A percentile compares a stretch with the other conserved stretches of the same genome.
These are phyloP conservation scores for Phytophthora capsici DNA, from an alignment of 352 stramenopile species.

Conservation along the genomic window DNA sequence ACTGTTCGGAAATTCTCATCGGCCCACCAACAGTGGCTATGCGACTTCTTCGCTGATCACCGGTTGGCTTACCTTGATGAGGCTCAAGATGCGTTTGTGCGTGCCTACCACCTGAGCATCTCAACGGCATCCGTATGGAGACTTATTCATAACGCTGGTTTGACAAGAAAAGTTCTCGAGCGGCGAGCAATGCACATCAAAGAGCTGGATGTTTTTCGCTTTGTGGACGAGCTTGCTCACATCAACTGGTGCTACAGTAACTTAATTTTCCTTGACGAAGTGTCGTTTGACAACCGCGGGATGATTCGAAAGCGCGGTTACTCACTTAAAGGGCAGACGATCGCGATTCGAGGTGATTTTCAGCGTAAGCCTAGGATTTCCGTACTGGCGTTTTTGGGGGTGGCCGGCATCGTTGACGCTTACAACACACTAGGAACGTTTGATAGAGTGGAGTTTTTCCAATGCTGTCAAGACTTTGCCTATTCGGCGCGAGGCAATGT, in stretches of 20 bases:
- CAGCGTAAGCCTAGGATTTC: constrained; percentile 36
- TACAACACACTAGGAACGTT: constrained; percentile 38
- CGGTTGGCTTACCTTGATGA: background rate
- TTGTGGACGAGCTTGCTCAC: constrained; percentile 27
- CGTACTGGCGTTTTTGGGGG: constrained; percentile 18
- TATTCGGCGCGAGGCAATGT: constrained; percentile 5
- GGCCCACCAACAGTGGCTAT: background rate
- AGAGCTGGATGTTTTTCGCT: background rate
- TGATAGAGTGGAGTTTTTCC: constrained; percentile 32
- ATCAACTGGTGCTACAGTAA: constrained; percentile 24
- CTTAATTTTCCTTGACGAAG: constrained; percentile 40
- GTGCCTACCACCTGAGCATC: background rate
- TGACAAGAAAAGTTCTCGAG: background rate
- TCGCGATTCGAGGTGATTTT: too few relatives aligned
- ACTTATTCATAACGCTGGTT: background rate
- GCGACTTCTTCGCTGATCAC: background rate
- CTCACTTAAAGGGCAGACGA: constrained; percentile 22
- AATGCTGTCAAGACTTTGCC: constrained; percentile 32
- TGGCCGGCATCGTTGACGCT: constrained; percentile 27
- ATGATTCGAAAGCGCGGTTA: constrained; percentile 40
- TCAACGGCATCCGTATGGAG: background rate
- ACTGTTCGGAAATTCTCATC: background rate
- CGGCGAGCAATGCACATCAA: background rate
- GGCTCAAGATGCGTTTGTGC: background rate
- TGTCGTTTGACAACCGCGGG: constrained; percentile 38